Evolutionary conservation across 2,329 filamentous ascomycete genomes (phyloP).

Genomic region (Sarocladium oryzae): DNA sequence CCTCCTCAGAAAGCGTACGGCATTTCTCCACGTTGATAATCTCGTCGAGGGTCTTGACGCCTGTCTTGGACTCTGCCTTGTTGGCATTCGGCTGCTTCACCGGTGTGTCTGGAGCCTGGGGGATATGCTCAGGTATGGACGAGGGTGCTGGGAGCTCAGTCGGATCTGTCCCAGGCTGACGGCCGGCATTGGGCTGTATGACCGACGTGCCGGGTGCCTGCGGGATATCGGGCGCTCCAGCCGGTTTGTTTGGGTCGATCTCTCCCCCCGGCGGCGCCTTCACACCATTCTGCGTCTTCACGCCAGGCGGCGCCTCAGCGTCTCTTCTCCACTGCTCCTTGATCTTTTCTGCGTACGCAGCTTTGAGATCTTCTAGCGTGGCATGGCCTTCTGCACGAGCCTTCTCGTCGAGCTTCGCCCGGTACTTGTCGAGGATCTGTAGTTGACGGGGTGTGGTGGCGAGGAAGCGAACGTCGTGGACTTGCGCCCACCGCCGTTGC

Average conservation of each 20-base stretch:
- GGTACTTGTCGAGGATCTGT: constrained; percentile 76
- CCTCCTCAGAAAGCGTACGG: constrained; percentile 63
- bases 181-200: constrained; percentile 10
- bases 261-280: constrained; percentile 12
- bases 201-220: constrained; percentile 12
- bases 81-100: constrained; percentile 28
- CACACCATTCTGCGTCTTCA: constrained; percentile 10
- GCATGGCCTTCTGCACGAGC: constrained; percentile 65
- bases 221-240: constrained; percentile 9
- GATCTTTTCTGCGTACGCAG: constrained; percentile 82
- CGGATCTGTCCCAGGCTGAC: background rate
- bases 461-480: constrained; percentile 87
- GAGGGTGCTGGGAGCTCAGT: background rate
- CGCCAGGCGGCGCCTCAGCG: constrained; percentile 34
- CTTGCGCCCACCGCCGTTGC: constrained; percentile 83
- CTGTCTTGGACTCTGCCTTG: constrained; percentile 18
- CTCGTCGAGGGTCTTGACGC: constrained; percentile 41
- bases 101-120: constrained; percentile 29
- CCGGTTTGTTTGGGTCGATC: background rate
- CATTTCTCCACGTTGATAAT: constrained; percentile 75
- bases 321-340: constrained; percentile 61
- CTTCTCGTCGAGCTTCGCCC: constrained; percentile 75
- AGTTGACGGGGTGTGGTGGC: constrained; percentile 66
- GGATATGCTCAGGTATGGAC: constrained; percentile 17
- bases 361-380: constrained; percentile 69